Evolutionary conservation across 257 asterid species (phyloP).

Genomic region (Plectranthus barbatus): DNA sequence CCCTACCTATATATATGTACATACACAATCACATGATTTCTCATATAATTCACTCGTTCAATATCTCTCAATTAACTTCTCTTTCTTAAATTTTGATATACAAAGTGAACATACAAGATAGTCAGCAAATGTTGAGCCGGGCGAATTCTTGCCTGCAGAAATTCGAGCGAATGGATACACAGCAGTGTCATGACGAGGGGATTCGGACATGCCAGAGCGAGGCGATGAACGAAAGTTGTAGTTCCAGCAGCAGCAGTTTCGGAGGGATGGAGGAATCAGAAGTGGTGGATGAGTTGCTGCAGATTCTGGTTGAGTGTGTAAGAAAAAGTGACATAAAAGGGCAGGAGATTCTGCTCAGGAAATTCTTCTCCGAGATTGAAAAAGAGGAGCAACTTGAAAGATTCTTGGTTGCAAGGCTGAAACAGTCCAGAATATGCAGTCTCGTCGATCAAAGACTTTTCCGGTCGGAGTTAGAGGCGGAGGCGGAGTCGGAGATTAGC

Average conservation of each 20-base stretch:
- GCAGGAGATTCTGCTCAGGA: constrained; percentile 11
- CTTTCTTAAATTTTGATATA: no score
- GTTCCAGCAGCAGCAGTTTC: no score
- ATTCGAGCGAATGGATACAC: no score
- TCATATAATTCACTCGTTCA: neutral
- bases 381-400: constrained; percentile 9
- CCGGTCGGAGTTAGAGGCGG: no score
- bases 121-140: no score
- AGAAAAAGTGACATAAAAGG: constrained; percentile 4
- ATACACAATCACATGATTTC: neutral
- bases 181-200: no score
- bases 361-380: constrained; percentile 20
- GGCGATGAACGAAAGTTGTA: no score
- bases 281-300: constrained; percentile 13
- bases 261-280: constrained; percentile 7
- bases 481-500: neutral
- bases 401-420: constrained; percentile 11
- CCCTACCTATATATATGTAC: constrained; percentile 2
- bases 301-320: constrained; percentile 21
- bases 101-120: no score
- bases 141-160: no score
- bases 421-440: neutral
- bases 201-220: no score
- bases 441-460: neutral
- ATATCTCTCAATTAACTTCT: no score